Evolutionary conservation across 2,329 filamentous ascomycete species (phyloP).

Genomic region (Trichoderma breve): DNA sequence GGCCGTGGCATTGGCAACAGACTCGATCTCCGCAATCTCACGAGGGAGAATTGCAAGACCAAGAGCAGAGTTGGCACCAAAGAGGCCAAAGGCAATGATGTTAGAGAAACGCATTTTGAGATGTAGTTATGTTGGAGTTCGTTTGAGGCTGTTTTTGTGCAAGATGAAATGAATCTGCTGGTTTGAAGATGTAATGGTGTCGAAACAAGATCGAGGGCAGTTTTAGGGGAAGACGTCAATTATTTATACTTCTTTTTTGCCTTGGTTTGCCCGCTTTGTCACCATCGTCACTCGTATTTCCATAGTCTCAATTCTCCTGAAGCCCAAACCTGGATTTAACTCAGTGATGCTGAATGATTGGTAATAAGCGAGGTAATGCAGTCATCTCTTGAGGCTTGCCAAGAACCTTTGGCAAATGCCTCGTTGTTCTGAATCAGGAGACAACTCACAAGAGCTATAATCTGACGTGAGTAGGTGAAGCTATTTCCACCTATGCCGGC

Average conservation of each 20-base stretch:
- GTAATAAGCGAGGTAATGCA: neutral
- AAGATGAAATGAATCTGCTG: neutral
- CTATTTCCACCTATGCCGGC: neutral
- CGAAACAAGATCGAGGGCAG: neutral
- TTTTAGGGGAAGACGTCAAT: neutral
- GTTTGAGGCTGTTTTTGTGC: neutral
- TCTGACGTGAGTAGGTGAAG: neutral
- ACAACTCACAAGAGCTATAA: constrained; percentile 1
- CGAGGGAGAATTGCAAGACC: neutral
- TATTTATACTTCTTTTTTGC: neutral
- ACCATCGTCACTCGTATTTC: neutral
- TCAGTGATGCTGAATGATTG: neutral
- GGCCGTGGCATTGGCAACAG: constrained; percentile 3
- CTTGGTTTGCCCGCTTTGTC: neutral
- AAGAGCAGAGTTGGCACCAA: neutral
- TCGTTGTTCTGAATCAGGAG: neutral
- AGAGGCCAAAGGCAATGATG: neutral
- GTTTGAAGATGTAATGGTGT: neutral
- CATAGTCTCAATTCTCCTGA: neutral
- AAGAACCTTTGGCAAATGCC: no score
- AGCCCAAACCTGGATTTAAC: neutral
- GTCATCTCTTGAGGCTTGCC: neutral
- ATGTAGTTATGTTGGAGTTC: neutral
- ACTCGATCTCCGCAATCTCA: neutral
- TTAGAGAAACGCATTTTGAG: constrained; percentile 10